Evolutionary conservation across 2,329 filamentous ascomycete species (phyloP), one percentile per base, ranked within the genome.

Genomic region (Botrytis deweyae): DNA sequence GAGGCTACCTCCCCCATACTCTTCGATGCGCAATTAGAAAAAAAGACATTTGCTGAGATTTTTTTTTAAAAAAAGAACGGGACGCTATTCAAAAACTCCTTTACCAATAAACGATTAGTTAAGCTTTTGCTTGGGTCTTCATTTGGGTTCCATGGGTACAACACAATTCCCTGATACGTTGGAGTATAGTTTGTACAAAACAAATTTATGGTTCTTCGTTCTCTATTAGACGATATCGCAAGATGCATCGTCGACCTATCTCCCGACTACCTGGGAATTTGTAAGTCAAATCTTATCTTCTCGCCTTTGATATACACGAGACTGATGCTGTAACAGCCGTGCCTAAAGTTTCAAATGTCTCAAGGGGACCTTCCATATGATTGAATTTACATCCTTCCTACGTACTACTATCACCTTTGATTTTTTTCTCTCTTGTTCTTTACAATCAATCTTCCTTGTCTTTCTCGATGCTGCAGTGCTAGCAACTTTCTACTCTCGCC

Each of bases 71-170:
- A 46, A 66, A 76, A 80, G 78, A 66, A 78, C 79, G 29, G 79
- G 78, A 63, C 74, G 78, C 70, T 80, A 79, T 74, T 77, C 79
- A 49, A 80, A 80, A 65, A 80, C 79, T 42, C 78, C 79, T 12
- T 67, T 79, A 65, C 78, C 78, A 7, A 78, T 80, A 65, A 75
- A 78, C 74, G 62, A 66, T 33, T 72, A 42, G 36, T 42, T 58
- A 38, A 42, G 33, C 49, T 10, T 29, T 40, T 38, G 44, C 66
- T 58, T 33, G 66, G 55, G 16, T 18, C 9, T 58, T 20, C 25
- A n/a, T 33, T n/a, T 22, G 20, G 25, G 25, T 20, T 40, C 40
- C 16, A 16, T 33, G 16, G 49, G n/a, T 20, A 44, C 38, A 42
- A 20, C 16, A 42, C 9, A 33, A 42, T 58, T 42, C 9, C 10